phyloP scores from a whole-genome alignment of 2,329 filamentous ascomycete species.

The Trichophyton benhamiae region DNA sequence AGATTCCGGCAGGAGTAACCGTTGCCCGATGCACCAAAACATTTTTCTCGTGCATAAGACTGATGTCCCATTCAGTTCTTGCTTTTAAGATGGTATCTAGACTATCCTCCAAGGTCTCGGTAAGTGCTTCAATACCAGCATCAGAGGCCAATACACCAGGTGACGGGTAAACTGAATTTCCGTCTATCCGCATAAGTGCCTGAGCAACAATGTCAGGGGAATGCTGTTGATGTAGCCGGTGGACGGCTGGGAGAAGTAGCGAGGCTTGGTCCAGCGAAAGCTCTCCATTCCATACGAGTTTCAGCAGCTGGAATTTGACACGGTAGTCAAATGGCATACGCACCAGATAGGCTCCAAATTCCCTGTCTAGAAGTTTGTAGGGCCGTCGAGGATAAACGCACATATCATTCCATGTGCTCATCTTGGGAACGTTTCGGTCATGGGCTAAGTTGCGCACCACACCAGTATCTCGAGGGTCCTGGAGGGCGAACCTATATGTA shows the following conservation, averaged over 20 bases:
- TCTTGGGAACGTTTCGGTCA: constrained; percentile 13
- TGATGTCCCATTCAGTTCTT: neutral
- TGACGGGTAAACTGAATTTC: constrained; percentile 43
- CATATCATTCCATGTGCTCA: constrained; percentile 16
- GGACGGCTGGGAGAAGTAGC: neutral
- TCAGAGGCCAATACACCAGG: constrained; percentile 38
- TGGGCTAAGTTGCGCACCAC: constrained; percentile 18
- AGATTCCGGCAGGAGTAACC: constrained; percentile 48
- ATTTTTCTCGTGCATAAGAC: constrained; percentile 26
- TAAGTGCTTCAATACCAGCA: constrained; percentile 27
- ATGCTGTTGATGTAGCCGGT: constrained; percentile 29
- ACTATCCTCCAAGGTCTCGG: constrained; percentile 19
- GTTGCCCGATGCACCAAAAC: constrained; percentile 43
- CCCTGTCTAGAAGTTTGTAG: constrained; percentile 3
- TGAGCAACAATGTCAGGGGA: constrained; percentile 21
- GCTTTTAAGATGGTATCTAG: neutral
- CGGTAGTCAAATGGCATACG: constrained; percentile 37
- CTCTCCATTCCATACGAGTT: constrained; percentile 50
- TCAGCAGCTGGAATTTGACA: constrained; percentile 51
- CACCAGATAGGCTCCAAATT: constrained; percentile 12
- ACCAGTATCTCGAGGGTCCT: constrained; percentile 18
- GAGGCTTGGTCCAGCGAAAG: constrained; percentile 44
- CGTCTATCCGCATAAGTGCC: constrained; percentile 43
- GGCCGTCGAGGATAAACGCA: neutral
- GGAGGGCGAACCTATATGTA: constrained; percentile 34